Conservation (phyloP, 2,329 filamentous ascomycete genomes). For the Emergomyces orientalis region DNA sequence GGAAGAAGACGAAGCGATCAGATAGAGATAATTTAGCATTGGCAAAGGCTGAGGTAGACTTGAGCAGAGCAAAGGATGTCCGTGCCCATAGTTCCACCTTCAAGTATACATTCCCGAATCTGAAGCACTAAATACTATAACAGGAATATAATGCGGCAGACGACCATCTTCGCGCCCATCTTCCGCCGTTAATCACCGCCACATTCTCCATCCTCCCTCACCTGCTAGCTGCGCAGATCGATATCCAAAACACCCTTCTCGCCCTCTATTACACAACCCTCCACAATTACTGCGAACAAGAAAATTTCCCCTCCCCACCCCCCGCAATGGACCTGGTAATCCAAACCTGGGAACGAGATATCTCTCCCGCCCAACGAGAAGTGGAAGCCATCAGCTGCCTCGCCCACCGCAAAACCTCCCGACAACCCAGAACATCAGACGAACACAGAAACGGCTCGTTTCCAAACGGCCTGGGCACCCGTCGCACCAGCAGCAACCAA, state of each 20-base stretch:
- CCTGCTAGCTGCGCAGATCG: conserved; percentile 59
- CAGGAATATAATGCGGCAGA: conserved; percentile 68
- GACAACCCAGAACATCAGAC: conserved; percentile 45
- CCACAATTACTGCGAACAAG: conserved; percentile 61
- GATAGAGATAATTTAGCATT: conserved; percentile 65
- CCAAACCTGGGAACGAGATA: conserved; percentile 54
- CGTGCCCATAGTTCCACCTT: conserved; percentile 13
- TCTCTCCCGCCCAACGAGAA: conserved; percentile 55
- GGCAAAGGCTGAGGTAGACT: conserved; percentile 61
- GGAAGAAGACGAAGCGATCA: conserved; percentile 60
- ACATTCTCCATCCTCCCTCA: conserved; percentile 66
- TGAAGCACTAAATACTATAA: conserved; percentile 13
- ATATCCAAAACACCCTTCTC: conserved; percentile 68
- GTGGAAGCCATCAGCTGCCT: conserved; percentile 58
- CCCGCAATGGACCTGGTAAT: conserved; percentile 65
- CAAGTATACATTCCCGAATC: not conserved
- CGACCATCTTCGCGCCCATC: conserved; percentile 58
- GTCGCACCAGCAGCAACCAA: conserved; percentile 32
- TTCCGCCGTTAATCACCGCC: conserved; percentile 62
- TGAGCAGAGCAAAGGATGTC: conserved; percentile 57
- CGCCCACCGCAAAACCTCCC: conserved; percentile 53
- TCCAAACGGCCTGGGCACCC: conserved; percentile 24
- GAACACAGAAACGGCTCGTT: conserved; percentile 39
- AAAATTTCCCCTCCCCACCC: conserved; percentile 60
- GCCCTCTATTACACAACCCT: conserved; percentile 69